Percentiles rank a stretch among this genome's conserved stretches.
Conservation (phyloP, 768 basidiomycete species). For the Chlorophyllum brunneum region DNA sequence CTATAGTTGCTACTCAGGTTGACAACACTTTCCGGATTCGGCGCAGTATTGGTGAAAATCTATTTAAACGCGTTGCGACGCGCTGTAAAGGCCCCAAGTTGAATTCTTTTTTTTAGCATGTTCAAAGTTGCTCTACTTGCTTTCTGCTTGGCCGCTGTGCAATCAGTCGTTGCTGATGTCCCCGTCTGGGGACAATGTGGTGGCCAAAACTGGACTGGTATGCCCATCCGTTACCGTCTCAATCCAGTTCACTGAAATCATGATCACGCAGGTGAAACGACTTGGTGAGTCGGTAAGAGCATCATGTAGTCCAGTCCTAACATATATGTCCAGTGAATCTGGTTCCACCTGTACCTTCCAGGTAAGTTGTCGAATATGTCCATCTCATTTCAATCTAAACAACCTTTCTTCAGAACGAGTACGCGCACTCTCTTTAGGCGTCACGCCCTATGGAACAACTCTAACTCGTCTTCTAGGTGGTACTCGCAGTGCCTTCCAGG, state of each 20-base stretch:
- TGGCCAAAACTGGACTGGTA: conserved; percentile 20
- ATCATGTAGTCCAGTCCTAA: neutral
- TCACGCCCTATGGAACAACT: neutral
- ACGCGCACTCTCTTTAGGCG: neutral
- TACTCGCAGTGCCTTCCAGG: conserved; percentile 2
- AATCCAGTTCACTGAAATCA: neutral
- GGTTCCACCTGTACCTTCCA: neutral
- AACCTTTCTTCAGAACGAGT: conserved; percentile 1
- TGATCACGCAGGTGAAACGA: conserved; percentile 6
- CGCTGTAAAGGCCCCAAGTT: neutral
- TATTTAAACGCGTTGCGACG: neutral
- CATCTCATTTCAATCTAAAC: neutral
- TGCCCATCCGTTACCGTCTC: conserved; percentile 3
- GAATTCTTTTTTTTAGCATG: neutral
- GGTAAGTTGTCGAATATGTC: neutral
- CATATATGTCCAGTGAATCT: neutral
- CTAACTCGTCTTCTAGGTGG: neutral
- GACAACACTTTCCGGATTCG: neutral
- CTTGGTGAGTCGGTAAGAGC: neutral
- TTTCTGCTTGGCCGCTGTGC: neutral
- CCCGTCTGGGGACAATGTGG: conserved; percentile 24
- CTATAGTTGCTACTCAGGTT: neutral
- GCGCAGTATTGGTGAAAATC: neutral
- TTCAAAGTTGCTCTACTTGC: conserved; percentile 1
- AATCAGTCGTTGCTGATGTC: conserved; percentile 16